Percentiles rank a stretch among this genome's conserved stretches.
phyloP scores from a whole-genome alignment of 2,329 filamentous ascomycete species.

The Emydomyces testavorans region DNA sequence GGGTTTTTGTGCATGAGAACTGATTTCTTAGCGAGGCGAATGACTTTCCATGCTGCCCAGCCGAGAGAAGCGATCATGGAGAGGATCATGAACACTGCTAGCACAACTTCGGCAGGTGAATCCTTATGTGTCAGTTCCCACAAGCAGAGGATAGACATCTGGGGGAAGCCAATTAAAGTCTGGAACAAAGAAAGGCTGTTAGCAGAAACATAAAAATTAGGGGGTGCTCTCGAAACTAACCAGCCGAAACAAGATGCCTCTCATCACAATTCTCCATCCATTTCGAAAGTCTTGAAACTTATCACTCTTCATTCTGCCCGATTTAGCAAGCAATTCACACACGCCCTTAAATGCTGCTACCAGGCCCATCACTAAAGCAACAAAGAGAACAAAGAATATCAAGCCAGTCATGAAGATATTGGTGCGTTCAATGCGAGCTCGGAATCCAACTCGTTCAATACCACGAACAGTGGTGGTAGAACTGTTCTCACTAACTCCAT shows the following conservation, averaged over 20 bases:
- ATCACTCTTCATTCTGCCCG: slow-evolving; percentile 67
- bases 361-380: slow-evolving; percentile 58
- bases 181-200: slow-evolving; percentile 16
- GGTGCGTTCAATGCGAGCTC: slow-evolving; percentile 69
- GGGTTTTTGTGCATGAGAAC: slow-evolving; percentile 90
- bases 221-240: slow-evolving; percentile 25
- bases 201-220: not conserved
- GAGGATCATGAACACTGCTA: slow-evolving; percentile 81
- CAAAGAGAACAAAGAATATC: slow-evolving; percentile 77
- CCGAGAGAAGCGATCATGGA: slow-evolving; percentile 64
- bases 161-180: slow-evolving; percentile 80
- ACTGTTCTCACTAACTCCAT: slow-evolving; percentile 42
- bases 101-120: slow-evolving; percentile 71
- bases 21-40: slow-evolving; percentile 76
- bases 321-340: slow-evolving; percentile 63
- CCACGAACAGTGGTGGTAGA: slow-evolving; percentile 53
- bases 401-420: slow-evolving; percentile 91
- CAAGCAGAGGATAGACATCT: slow-evolving; percentile 78
- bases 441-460: slow-evolving; percentile 81
- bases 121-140: slow-evolving; percentile 87
- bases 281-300: slow-evolving; percentile 90
- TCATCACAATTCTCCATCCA: slow-evolving; percentile 82
- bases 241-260: slow-evolving; percentile 85
- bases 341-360: slow-evolving; percentile 70
- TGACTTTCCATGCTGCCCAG: slow-evolving; percentile 84